Percentiles rank a stretch among this genome's conserved stretches.
Evolutionary conservation across 2,329 filamentous ascomycete species (phyloP).

Genomic region (Penicillium janthinellum): DNA sequence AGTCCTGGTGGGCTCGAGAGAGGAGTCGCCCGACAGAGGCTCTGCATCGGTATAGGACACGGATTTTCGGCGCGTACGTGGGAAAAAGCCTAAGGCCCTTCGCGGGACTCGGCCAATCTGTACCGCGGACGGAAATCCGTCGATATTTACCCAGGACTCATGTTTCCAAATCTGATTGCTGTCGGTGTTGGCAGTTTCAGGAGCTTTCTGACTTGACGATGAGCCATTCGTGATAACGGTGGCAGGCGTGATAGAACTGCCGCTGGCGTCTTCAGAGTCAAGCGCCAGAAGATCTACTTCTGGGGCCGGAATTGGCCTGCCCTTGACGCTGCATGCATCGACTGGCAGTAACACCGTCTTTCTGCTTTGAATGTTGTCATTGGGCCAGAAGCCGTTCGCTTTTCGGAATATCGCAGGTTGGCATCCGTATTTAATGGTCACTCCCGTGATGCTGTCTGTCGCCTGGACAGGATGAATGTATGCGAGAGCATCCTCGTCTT

Average conservation of each 20-base stretch:
- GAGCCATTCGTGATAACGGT: constrained; percentile 6
- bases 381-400: constrained; percentile 91
- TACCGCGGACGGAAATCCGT: constrained; percentile 69
- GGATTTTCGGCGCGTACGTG: constrained; percentile 86
- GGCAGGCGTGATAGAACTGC: constrained; percentile 38
- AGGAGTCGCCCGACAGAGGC: constrained; percentile 32
- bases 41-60: constrained; percentile 63
- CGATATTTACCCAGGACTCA: constrained; percentile 84
- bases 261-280: constrained; percentile 34
- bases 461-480: constrained; percentile 86
- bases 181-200: constrained; percentile 38
- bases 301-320: constrained; percentile 55
- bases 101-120: constrained; percentile 85
- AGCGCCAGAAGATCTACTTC: constrained; percentile 30
- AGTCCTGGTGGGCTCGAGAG: constrained; percentile 34
- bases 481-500: constrained; percentile 75
- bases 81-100: constrained; percentile 84
- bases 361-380: constrained; percentile 83
- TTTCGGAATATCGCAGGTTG: constrained; percentile 79
- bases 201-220: neutral
- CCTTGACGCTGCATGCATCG: constrained; percentile 83
- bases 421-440: constrained; percentile 88
- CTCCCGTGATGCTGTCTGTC: constrained; percentile 84
- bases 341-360: constrained; percentile 83
- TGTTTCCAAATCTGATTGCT: constrained; percentile 75